phyloP scores from a whole-genome alignment of 202 grass and related monocot species.

The Schoenoplectus tabernaemontani region DNA sequence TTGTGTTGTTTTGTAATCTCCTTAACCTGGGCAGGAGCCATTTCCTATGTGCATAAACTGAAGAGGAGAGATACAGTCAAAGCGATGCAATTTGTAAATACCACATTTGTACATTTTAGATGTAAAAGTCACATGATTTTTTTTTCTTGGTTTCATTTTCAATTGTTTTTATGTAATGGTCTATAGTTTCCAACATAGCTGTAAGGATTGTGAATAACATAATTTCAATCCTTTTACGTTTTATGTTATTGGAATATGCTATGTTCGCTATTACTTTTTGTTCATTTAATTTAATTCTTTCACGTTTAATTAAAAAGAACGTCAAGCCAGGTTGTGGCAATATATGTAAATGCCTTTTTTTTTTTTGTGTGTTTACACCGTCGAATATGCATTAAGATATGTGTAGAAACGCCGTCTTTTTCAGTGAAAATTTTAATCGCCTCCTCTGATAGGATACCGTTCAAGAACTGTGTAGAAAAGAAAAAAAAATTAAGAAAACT shows the following conservation, averaged over 20 bases:
- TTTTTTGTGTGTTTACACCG: too few relatives aligned
- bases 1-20: not conserved
- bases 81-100: not conserved
- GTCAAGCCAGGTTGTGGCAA: too few relatives aligned
- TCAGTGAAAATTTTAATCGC: too few relatives aligned
- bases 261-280: too few relatives aligned
- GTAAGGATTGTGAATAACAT: constrained; percentile 3
- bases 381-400: too few relatives aligned
- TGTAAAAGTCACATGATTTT: not conserved
- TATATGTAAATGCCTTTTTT: too few relatives aligned
- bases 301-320: too few relatives aligned
- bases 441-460: too few relatives aligned
- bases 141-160: not conserved
- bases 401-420: too few relatives aligned
- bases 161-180: not conserved
- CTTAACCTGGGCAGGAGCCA: not conserved
- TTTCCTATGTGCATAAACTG: not conserved
- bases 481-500: too few relatives aligned
- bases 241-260: not conserved
- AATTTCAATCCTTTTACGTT: not conserved
- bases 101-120: not conserved
- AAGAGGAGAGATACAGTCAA: not conserved
- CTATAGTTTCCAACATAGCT: not conserved
- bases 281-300: not conserved
- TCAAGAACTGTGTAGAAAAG: too few relatives aligned